A percentile compares a stretch with the other conserved stretches of the same genome.
Evolutionary conservation across 768 basidiomycete species (phyloP).

Genomic region (Mycena kentingensis): DNA sequence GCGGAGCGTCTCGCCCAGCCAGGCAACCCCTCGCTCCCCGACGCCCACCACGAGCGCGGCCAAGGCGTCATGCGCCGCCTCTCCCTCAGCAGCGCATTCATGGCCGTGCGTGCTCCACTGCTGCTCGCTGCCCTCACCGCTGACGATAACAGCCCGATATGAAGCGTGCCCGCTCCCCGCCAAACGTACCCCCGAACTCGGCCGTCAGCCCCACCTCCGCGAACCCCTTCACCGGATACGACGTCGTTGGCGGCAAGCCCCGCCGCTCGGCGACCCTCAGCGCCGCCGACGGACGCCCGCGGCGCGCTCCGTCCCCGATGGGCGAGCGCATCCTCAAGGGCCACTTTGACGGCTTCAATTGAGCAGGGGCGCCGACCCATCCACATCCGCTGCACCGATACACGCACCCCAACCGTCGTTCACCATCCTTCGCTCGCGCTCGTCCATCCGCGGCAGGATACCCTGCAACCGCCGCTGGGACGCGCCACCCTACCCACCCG

Average conservation of each 20-base stretch:
- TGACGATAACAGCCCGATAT: constrained; percentile 27
- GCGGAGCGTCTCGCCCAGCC: constrained; percentile 55
- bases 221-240: constrained; percentile 25
- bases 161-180: constrained; percentile 35
- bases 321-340: constrained; percentile 90
- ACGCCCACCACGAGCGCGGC: constrained; percentile 62
- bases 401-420: too few relatives aligned
- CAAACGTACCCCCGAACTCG: constrained; percentile 54
- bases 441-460: too few relatives aligned
- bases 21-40: constrained; percentile 44
- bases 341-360: constrained; percentile 90
- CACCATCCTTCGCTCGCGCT: too few relatives aligned
- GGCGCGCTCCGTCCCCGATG: constrained; percentile 83
- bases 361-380: too few relatives aligned
- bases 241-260: constrained; percentile 36
- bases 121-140: constrained; percentile 3
- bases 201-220: constrained; percentile 44
- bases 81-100: constrained; percentile 62
- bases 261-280: constrained; percentile 67
- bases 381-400: too few relatives aligned
- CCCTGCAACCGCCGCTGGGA: too few relatives aligned
- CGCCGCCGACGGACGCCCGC: constrained; percentile 45
- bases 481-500: too few relatives aligned
- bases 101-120: constrained; percentile 47
- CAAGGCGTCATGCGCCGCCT: constrained; percentile 73